A percentile compares a stretch with the other conserved stretches of the same genome.
phyloP scores from a whole-genome alignment of 495 filamentous ascomycete species.

The Podospora fimiseda region DNA sequence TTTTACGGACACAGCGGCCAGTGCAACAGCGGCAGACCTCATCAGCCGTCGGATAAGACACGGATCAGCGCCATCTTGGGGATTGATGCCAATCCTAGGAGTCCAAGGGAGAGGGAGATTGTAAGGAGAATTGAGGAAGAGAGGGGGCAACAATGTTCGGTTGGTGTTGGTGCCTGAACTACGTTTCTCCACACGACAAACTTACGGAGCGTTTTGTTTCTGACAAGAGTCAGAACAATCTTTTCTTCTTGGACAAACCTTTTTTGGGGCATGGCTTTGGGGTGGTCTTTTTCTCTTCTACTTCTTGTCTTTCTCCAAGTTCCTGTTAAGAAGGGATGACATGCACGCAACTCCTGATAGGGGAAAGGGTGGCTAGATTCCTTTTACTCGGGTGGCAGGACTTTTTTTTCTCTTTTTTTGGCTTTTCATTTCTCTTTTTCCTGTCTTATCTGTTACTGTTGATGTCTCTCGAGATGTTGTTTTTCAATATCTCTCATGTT shows the following conservation, averaged over 20 bases:
- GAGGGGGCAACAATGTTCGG: conserved; percentile 17
- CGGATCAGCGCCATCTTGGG: conserved; percentile 50
- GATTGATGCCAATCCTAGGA: conserved; percentile 46
- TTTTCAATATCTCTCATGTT: conserved; percentile 9
- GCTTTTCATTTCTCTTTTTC: conserved; percentile 1
- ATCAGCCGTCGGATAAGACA: conserved; percentile 41
- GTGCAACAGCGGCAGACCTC: too few relatives aligned
- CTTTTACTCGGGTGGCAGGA: not conserved
- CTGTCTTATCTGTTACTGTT: not conserved
- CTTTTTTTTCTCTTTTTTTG: conserved; percentile 9
- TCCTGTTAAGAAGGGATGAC: not conserved
- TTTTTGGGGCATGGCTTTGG: conserved; percentile 8
- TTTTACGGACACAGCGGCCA: conserved; percentile 24
- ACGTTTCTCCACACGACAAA: not conserved
- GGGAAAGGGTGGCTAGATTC: not conserved
- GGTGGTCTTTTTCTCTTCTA: conserved; percentile 6
- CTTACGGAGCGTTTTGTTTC: too few relatives aligned
- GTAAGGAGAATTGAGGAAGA: conserved; percentile 46
- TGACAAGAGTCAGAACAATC: not conserved
- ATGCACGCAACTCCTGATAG: too few relatives aligned
- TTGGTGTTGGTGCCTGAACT: conserved; percentile 20
- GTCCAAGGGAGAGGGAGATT: conserved; percentile 48
- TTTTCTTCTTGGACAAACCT: conserved; percentile 11
- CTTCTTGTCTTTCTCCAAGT: not conserved
- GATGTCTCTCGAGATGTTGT: conserved; percentile 6